phyloP scores from a whole-genome alignment of 2,329 filamentous ascomycete genomes.

The Epicoccum sorghinum region DNA sequence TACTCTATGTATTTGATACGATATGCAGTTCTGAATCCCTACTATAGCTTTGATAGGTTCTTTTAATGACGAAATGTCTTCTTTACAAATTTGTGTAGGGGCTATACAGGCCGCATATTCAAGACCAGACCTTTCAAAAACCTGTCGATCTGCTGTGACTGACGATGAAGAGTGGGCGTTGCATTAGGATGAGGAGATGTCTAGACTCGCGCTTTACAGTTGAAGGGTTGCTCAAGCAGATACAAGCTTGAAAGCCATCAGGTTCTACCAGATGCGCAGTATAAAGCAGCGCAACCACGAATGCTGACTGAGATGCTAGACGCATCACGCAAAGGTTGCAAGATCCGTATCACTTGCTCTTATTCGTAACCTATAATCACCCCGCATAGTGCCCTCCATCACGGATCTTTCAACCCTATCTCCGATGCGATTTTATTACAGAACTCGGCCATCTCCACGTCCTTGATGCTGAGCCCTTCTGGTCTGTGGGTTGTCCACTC shows the following conservation, averaged over 20 bases:
- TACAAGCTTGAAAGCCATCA: neutral
- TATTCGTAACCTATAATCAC: neutral
- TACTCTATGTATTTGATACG: neutral
- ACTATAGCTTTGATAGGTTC: neutral
- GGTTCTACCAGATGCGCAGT: neutral
- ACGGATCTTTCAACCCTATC: constrained; percentile 32
- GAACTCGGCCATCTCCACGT: constrained; percentile 46
- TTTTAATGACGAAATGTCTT: constrained; percentile 4
- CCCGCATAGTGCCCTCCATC: neutral
- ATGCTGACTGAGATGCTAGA: neutral
- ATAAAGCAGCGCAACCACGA: neutral
- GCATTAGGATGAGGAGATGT: too few relatives aligned
- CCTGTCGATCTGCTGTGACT: too few relatives aligned
- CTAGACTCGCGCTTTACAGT: too few relatives aligned
- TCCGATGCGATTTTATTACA: constrained; percentile 37
- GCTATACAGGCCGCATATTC: too few relatives aligned
- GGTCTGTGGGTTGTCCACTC: constrained; percentile 48
- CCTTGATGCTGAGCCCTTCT: constrained; percentile 42
- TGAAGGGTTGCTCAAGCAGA: neutral
- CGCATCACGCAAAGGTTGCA: neutral
- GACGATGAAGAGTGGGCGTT: too few relatives aligned
- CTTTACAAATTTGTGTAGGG: neutral
- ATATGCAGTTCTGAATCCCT: neutral
- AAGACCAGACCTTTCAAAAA: too few relatives aligned
- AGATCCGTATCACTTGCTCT: neutral